Evolutionary conservation across 176 grass and related monocot genomes (phyloP), one percentile per base, ranked within the genome.

Genomic region (Lolium perenne): DNA sequence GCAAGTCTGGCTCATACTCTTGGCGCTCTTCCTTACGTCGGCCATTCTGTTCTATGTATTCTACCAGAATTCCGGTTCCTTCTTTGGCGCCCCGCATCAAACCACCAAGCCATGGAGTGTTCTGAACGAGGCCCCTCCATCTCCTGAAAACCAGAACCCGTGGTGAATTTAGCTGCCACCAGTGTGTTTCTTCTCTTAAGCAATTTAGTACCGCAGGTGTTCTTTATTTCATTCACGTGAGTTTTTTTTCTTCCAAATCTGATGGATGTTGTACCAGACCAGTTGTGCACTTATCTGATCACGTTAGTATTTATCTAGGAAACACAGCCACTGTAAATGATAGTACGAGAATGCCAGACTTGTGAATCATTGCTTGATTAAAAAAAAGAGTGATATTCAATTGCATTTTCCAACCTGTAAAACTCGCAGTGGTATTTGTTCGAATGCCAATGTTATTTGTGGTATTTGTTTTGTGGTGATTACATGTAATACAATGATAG

Each of bases 41-140:
- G 92, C 85, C 1, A 0, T 90, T 29, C 78, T 96, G 62, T 96
- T 94, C 71, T 99, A 93, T 56, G 0, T 86, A 59, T 83, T 99
- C 66, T 89, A 93, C 9, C 77, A 91, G 82, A 82, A 72, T 25
- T 99, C 90, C 0, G 92, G 90, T 83, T 95, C 92, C 4, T 98
- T 96, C 84, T 99, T 90, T 90, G 96, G 90, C 66, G 88, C 94
- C 15, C 97, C 94, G 78, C 47, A 86, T 81, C 92, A 91, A 62
- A 85, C 87, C 0, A 46, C 89, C 71, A 91, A 78, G 76, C 86
- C 82, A 71, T 96, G 88, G 85, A 89, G 58, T 14, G 53, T 88
- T 46, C 87, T 91, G 71, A 88, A 91, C 45, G 85, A 93, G 61
- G 65, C 83, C 65, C 89, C 78, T 84, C 80, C 82, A 54, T 70